Conservation (phyloP, 2,329 filamentous ascomycete species). For the Bimuria novae-zelandiae region DNA sequence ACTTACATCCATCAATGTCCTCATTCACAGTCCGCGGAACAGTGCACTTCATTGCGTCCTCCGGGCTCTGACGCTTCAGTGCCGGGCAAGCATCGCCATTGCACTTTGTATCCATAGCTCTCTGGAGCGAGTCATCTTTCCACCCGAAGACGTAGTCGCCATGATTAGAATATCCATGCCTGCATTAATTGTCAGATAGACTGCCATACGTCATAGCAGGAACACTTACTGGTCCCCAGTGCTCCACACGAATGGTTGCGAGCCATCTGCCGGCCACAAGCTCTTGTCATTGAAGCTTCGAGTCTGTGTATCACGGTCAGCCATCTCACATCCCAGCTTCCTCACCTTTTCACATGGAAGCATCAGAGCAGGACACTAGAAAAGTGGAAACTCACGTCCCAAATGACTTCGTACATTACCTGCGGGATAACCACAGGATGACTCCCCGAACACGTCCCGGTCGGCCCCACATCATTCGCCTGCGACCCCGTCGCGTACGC, state of each 20-base stretch:
- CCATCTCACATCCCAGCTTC: too few species aligned
- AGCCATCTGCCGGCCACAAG: slow-evolving; percentile 27
- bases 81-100: slow-evolving; percentile 26
- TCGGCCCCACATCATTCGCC: slow-evolving; percentile 31
- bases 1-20: slow-evolving; percentile 36
- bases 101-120: slow-evolving; percentile 33
- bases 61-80: slow-evolving; percentile 25
- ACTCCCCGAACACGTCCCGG: slow-evolving; percentile 28
- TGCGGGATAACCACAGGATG: slow-evolving; percentile 36
- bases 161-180: slow-evolving; percentile 31
- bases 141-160: slow-evolving; percentile 40
- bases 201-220: neutral
- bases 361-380: too few species aligned
- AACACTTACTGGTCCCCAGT: slow-evolving; percentile 33
- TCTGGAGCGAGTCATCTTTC: slow-evolving; percentile 37
- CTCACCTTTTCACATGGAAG: neutral
- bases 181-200: slow-evolving; percentile 1
- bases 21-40: slow-evolving; percentile 23
- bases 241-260: slow-evolving; percentile 33
- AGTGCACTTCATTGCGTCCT: slow-evolving; percentile 34
- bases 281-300: slow-evolving; percentile 22
- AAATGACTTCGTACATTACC: slow-evolving; percentile 39
- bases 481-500: slow-evolving; percentile 49
- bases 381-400: slow-evolving; percentile 24
- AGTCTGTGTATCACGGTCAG: too few species aligned